Conservation (phyloP, 768 basidiomycete species). For the Termitomyces sp. region DNA sequence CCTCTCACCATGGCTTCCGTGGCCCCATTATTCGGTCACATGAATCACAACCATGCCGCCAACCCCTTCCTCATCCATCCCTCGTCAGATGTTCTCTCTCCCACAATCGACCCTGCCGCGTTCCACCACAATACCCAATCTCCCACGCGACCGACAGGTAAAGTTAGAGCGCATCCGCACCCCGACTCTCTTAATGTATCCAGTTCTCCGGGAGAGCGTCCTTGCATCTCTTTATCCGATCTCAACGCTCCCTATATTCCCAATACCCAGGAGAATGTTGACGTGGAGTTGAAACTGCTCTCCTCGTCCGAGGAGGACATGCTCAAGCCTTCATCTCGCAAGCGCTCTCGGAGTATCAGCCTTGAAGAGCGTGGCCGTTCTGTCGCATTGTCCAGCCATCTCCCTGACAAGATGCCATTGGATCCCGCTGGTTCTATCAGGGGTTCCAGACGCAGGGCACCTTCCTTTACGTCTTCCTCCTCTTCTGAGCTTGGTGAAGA, state of each 20-base stretch:
- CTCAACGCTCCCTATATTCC: conserved; percentile 14
- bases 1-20: conserved; percentile 6
- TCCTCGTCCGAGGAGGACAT: conserved; percentile 1
- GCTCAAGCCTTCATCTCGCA: neutral
- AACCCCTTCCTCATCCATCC: conserved; percentile 2
- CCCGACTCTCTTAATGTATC: conserved; percentile 2
- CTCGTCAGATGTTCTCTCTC: conserved; percentile 1
- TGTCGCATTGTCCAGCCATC: neutral
- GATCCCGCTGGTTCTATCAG: neutral
- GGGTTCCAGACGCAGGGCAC: conserved; percentile 5
- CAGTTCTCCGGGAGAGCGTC: conserved; percentile 3
- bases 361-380: neutral
- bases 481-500: conserved; percentile 4
- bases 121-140: conserved; percentile 5
- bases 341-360: conserved; percentile 5
- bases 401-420: neutral
- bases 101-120: conserved; percentile 5
- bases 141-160: neutral
- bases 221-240: conserved; percentile 14
- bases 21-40: neutral
- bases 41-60: neutral
- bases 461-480: conserved; percentile 12
- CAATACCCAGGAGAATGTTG: neutral
- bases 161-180: conserved; percentile 1
- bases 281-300: neutral